Base-by-base conservation (phyloP, 371 early-diverging fungal genomes). In the Coemansia sp. region DNA sequence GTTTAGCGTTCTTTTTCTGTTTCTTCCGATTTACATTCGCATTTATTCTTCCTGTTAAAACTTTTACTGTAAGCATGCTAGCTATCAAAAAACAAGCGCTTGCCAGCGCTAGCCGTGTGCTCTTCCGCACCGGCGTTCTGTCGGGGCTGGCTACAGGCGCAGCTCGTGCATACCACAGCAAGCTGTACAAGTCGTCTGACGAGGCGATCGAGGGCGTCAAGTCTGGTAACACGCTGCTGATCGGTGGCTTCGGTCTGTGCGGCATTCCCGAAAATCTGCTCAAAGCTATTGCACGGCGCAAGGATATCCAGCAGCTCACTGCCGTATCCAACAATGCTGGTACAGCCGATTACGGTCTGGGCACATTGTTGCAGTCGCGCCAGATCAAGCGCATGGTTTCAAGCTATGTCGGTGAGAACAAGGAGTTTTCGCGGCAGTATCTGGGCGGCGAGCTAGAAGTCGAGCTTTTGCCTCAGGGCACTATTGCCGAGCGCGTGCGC, bases 341-440 rank as follows among this genome's bases (percentile, higher is more conserved):
- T 4, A 66, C 67, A 5, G 22, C 66, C 4, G 71, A 74, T 61
- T 70, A 74, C 52, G 72, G 90, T 2, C 75, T 90, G 5, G 90
- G 90, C 11, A 73, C 82, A 53, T 72, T 89, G 47, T 78, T 88
- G 64, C 75, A 86, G 68, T 84, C 80, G 8, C 80, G 82, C 27
- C 89, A 88, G 84, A 83, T 89, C 80, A 88, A 87, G 70, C 84
- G 87, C 55, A 89, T 89, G 90, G 82, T 90, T 55, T 80, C 82
- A 39, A 83, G 83, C 63, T 90, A 90, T 60, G 89, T 89, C 11
- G 90, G 89, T 48, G 89, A 90, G 66, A 90, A 90, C 82, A 82
- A 84, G 58, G 88, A 87, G 72, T 90, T 90, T 78, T 87, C 86
- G 61, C 78, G 85, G 13, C 88, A 87, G 68, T 90, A 90, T 64